Evolutionary conservation across 108 stramenopile species (phyloP), one percentile per base, ranked within the genome.

Genomic region (Skeletonema marinoi): DNA sequence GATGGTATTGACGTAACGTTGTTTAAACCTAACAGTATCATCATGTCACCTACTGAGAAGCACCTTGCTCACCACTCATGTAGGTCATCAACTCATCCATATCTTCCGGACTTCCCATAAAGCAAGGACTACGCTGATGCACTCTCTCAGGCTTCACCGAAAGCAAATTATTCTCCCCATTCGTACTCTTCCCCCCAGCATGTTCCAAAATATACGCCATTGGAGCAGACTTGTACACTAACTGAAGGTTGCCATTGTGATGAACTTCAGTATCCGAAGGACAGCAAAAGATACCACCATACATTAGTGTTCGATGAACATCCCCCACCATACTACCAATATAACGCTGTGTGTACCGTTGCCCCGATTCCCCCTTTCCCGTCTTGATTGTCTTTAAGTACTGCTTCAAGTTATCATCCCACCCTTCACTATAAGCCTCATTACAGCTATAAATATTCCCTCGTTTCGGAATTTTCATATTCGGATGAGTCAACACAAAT

Each of bases 311-410:
- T 3, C 99, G 93, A 85, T 99, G 99, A 30, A 98, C 96, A 81
- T 99, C 99, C 6, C 97, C 96, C 42, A 99, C 99, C 98, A 99
- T 98, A 74, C 91, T 93, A 13, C 99, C 99, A 13, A 99, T 96
- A 81, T 99, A 99, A 19, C 99, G 95, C 70, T 89, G 87, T 17
- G 91, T 88, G 71, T 94, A 92, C 30, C 82, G 75, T 66, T 81
- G 64, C 68, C 82, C 70, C 32, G 88, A 84, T 83, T 93, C 79
- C 32, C 89, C 91, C 56, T 80, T 51, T 19, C 50, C 50, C 21
- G 50, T 51, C 85, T 98, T 99, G 70, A 98, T 78, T 41, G 78
- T 76, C 29, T 82, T 81, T n/a, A 98, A 79, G 68, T 96, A 97
- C 16, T 66, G 30, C 79, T 93, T 89, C 73, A 96, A 88, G 0